These are phyloP conservation scores for Terana coerulea DNA, from an alignment of 768 basidiomycete genomes.

Conservation along the genomic window DNA sequence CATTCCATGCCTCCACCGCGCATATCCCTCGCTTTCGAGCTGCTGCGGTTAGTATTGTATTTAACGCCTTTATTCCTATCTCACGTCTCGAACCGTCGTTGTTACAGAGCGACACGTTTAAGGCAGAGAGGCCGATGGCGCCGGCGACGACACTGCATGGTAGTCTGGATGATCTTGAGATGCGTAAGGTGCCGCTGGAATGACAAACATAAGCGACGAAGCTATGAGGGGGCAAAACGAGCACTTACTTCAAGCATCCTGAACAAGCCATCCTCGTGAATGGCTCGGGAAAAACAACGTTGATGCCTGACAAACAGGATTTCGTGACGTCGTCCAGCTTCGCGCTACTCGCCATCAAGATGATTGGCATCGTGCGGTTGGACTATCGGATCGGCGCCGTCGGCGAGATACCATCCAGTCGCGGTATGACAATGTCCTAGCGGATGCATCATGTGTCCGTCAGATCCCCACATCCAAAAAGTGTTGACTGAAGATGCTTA, in stretches of 20 bases:
- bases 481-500: no score
- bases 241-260: slow-evolving; percentile 82
- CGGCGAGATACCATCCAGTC: slow-evolving; percentile 83
- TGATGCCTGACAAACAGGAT: slow-evolving; percentile 91
- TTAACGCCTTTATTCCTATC: no score
- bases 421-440: slow-evolving; percentile 94
- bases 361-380: slow-evolving; percentile 93
- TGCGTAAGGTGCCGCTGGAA: slow-evolving; percentile 81
- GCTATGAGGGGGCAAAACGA: neutral
- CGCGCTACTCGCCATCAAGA: slow-evolving; percentile 96
- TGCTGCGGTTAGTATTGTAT: no score
- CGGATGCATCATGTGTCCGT: neutral
- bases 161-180: slow-evolving; percentile 80
- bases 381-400: slow-evolving; percentile 94
- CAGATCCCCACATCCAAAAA: no score
- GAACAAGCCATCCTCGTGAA: slow-evolving; percentile 89
- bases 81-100: no score
- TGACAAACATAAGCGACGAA: neutral
- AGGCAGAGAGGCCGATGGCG: neutral
- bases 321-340: slow-evolving; percentile 92
- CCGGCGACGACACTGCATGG: slow-evolving; percentile 32
- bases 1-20: no score
- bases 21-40: no score
- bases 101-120: slow-evolving; percentile 18
- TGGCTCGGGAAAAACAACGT: slow-evolving; percentile 93